Evolutionary conservation across 148 eudicot genomes (phyloP).

Genomic region (Nyssa sinensis): DNA sequence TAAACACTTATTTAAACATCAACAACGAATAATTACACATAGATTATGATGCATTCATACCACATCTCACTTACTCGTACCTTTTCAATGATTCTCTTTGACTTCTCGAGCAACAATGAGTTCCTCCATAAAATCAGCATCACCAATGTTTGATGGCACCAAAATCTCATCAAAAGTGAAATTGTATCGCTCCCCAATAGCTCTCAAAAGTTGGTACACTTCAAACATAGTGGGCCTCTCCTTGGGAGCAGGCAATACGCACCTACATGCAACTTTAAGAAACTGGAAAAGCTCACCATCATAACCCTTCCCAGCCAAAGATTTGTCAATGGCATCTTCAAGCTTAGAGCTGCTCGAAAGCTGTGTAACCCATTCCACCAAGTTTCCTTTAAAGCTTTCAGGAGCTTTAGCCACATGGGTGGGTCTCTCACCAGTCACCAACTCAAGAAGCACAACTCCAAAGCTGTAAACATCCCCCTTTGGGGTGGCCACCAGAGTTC

Average conservation of each 20-base stretch:
- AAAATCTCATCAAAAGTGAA: constrained; percentile 46
- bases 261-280: constrained; percentile 55
- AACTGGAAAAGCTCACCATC: constrained; percentile 55
- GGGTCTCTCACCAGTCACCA: constrained; percentile 55
- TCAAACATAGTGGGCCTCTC: constrained; percentile 79
- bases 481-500: constrained; percentile 60
- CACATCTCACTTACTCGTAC: not conserved
- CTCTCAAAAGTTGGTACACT: constrained; percentile 64
- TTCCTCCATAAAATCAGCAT: constrained; percentile 39
- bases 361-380: constrained; percentile 57
- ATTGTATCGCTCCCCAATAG: constrained; percentile 59
- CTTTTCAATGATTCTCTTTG: constrained; percentile 3
- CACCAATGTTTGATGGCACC: constrained; percentile 31
- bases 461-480: constrained; percentile 70
- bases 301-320: constrained; percentile 46
- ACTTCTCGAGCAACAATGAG: constrained; percentile 57
- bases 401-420: constrained; percentile 47
- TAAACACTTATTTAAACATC: not conserved
- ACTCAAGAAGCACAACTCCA: constrained; percentile 59
- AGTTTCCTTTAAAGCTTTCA: constrained; percentile 55
- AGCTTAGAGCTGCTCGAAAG: constrained; percentile 40
- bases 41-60: not conserved
- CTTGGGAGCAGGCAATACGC: constrained; percentile 46
- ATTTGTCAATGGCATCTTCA: constrained; percentile 46
- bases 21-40: constrained; percentile 11